Conservation (phyloP, 208 protist genomes). For the Crithidia acanthocephali region DNA sequence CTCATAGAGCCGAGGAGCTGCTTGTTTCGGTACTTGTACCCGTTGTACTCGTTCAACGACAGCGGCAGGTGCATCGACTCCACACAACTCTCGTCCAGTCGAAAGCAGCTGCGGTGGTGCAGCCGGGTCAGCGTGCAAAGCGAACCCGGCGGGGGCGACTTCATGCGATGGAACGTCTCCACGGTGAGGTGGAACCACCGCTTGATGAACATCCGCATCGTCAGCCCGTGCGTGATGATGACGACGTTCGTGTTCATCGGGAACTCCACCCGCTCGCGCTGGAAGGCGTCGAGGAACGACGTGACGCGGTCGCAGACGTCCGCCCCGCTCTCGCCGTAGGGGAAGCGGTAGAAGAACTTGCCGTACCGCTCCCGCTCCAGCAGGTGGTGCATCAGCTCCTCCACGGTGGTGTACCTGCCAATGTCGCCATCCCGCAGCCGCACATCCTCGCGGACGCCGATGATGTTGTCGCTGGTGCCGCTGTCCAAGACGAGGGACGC, state of each 20-base stretch:
- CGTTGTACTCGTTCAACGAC: slow-evolving; percentile 87
- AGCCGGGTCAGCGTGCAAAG: slow-evolving; percentile 75
- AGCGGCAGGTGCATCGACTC: slow-evolving; percentile 73
- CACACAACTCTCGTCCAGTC: slow-evolving; percentile 70
- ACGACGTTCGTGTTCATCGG: slow-evolving; percentile 90
- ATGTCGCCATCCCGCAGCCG: slow-evolving; percentile 93
- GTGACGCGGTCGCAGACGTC: slow-evolving; percentile 94
- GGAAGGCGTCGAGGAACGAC: slow-evolving; percentile 89
- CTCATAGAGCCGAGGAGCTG: slow-evolving; percentile 88
- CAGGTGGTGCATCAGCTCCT: slow-evolving; percentile 67
- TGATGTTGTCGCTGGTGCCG: slow-evolving; percentile 57
- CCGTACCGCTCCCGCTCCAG: slow-evolving; percentile 84
- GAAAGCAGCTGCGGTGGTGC: slow-evolving; percentile 81
- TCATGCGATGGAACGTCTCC: slow-evolving; percentile 90
- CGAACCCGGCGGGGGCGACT: slow-evolving; percentile 69
- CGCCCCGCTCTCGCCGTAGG: slow-evolving; percentile 90
- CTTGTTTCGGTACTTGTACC: slow-evolving; percentile 92
- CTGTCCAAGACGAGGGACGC: slow-evolving; percentile 41
- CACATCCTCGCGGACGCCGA: slow-evolving; percentile 90
- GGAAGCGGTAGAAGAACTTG: slow-evolving; percentile 94
- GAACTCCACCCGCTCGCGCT: slow-evolving; percentile 79
- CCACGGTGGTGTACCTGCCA: slow-evolving; percentile 84
- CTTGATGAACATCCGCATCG: slow-evolving; percentile 91
- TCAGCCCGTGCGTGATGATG: slow-evolving; percentile 90
- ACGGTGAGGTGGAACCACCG: slow-evolving; percentile 93